Base-by-base conservation (phyloP, 2,329 filamentous ascomycete species). In the Neurospora sp. region DNA sequence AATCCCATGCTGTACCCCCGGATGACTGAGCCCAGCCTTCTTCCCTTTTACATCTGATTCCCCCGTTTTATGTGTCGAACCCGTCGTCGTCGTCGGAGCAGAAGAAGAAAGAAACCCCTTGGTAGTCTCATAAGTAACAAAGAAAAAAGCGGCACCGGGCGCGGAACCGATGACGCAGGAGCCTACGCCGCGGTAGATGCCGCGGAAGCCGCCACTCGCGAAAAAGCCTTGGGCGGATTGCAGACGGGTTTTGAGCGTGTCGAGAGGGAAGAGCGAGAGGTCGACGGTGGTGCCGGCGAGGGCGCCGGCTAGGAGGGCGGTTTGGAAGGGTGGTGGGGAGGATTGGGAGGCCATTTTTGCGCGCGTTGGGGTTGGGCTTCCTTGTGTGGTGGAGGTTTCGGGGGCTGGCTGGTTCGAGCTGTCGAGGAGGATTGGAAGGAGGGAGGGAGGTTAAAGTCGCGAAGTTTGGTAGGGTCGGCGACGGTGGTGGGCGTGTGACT, bases 161-260 rank as follows among this genome's bases (percentile, higher is more conserved):
- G 96, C 95, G 66, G 92, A 97, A 38, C 96, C 96, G 70, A 97
- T 90, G 67, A 98, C 84, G 0, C 94, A 93, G 70, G 89, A 92
- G 67, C 95, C 96, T 17, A 99, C 89, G 78, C 96, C 96, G 66
- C 92, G 91, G 84, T 99, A 99, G 76, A 98, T 92, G 72, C 95
- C 94, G 67, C 86, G 87, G 85, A 98, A 94, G 77, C 95, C 95
- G 78, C 96, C 95, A 2, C 90, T 89, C 69, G 91, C 85, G 77
- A 92, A 88, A 84, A 97, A 93, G 79, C 91, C 89, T 70, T 85
- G 79, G 66, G 87, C 87, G 73, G 93, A 93, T 83, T 99, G 96
- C 6, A 99, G 92, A 17, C 96, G 93, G 62, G 96, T 99, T 83
- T 99, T 99, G 78, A 99, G 90, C 0, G 96, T 99, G 86, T 99